Evolutionary conservation across 1,284 basidiomycete species (phyloP).

Genomic region (Somion occarium): DNA sequence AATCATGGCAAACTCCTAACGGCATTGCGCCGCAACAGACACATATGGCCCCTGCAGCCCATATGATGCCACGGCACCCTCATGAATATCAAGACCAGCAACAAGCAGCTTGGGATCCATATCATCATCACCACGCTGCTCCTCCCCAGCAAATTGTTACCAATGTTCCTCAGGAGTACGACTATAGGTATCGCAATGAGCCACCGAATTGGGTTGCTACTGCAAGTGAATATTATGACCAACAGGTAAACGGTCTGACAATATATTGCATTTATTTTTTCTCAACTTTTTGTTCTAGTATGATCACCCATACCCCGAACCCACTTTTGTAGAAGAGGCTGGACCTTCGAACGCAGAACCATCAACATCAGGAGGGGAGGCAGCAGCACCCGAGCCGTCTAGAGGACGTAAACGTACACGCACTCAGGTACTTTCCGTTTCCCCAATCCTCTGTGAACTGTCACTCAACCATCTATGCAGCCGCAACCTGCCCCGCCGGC

Average conservation of each 20-base stretch:
- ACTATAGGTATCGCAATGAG: constrained; percentile 58
- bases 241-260: constrained; percentile 37
- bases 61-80: constrained; percentile 43
- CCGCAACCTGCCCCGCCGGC: constrained; percentile 59
- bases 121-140: constrained; percentile 35
- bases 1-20: constrained; percentile 56
- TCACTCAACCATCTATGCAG: constrained; percentile 16
- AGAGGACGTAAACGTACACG: constrained; percentile 64
- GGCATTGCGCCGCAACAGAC: constrained; percentile 63
- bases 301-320: constrained; percentile 37
- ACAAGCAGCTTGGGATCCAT: constrained; percentile 34
- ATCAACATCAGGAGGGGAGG: constrained; percentile 23
- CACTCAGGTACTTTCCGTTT: constrained; percentile 39
- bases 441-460: not conserved
- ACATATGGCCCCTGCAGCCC: constrained; percentile 44
- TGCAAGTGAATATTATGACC: constrained; percentile 54
- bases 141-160: constrained; percentile 41
- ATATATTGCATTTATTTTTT: not conserved
- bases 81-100: constrained; percentile 42
- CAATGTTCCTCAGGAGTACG: constrained; percentile 38
- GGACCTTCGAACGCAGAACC: constrained; percentile 37
- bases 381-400: constrained; percentile 30
- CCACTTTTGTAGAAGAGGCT: constrained; percentile 45
- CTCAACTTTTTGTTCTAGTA: constrained; percentile 26
- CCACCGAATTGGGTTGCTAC: constrained; percentile 44